These are phyloP conservation scores for Hygrophorus pudorinus DNA, from an alignment of 768 basidiomycete genomes.

Conservation along the genomic window DNA sequence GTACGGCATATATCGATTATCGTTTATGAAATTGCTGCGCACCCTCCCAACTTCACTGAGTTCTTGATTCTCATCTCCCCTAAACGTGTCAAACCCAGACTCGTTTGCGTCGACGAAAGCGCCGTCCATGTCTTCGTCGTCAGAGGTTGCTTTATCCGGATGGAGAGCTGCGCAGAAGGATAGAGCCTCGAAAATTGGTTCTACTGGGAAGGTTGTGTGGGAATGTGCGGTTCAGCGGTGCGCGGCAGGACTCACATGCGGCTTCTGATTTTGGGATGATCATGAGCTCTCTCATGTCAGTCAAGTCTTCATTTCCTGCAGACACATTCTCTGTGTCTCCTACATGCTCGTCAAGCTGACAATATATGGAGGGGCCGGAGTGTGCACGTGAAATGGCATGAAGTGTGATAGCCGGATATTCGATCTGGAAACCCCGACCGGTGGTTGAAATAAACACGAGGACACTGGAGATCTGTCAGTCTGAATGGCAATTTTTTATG, in stretches of 20 bases:
- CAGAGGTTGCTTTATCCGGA: constrained; percentile 44
- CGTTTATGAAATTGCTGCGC: constrained; percentile 79
- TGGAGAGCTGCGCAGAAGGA: constrained; percentile 80
- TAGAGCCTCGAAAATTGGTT: constrained; percentile 78
- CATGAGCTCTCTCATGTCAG: constrained; percentile 68
- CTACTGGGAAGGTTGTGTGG: constrained; percentile 38
- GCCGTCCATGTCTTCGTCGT: constrained; percentile 38
- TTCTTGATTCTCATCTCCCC: constrained; percentile 56
- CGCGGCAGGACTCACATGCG: constrained; percentile 41
- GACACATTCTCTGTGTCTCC: constrained; percentile 23
- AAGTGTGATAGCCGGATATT: constrained; percentile 84
- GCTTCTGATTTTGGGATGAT: constrained; percentile 54
- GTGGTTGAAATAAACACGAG: constrained; percentile 68
- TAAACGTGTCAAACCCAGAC: constrained; percentile 42
- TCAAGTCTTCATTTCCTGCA: constrained; percentile 28
- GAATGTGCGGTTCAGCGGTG: not conserved
- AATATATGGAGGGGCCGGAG: constrained; percentile 69
- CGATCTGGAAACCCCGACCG: constrained; percentile 70
- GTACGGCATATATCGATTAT: constrained; percentile 77
- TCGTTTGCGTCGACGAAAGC: constrained; percentile 43
- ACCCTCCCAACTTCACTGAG: constrained; percentile 86
- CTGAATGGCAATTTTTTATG: constrained; percentile 2
- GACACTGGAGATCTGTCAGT: constrained; percentile 32
- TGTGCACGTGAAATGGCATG: constrained; percentile 82
- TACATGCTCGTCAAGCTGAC: constrained; percentile 78